These are phyloP conservation scores for Cercospora beticola DNA, from an alignment of 2,329 filamentous ascomycete species.

Conservation along the genomic window DNA sequence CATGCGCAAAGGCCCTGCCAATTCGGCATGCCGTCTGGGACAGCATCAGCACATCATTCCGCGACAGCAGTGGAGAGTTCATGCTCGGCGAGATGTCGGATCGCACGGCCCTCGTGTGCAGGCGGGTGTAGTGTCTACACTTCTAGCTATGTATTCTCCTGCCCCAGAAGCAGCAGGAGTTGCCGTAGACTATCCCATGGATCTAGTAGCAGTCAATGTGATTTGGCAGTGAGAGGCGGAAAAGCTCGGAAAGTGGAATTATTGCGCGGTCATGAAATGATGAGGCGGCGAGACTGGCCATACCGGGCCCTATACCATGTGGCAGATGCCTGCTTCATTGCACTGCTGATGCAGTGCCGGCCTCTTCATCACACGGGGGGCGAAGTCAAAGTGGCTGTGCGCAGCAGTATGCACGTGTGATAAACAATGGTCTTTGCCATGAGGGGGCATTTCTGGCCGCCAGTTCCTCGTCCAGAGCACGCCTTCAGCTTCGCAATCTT, in stretches of 20 bases:
- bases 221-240: not conserved
- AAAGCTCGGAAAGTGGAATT: not conserved
- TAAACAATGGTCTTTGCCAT: not conserved
- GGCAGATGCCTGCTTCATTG: not conserved
- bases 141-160: not conserved
- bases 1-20: conserved; percentile 46
- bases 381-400: not conserved
- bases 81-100: conserved; percentile 19
- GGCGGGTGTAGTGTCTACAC: not conserved
- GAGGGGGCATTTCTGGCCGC: not conserved
- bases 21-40: conserved; percentile 50
- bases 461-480: not conserved
- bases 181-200: not conserved
- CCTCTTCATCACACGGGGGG: not conserved
- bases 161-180: not conserved
- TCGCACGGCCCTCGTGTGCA: not conserved
- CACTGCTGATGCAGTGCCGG: not conserved
- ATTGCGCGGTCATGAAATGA: not conserved
- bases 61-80: conserved; percentile 30
- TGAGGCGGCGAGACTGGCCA: not conserved
- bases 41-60: conserved; percentile 48
- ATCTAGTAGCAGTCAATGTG: not conserved
- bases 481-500: not conserved
- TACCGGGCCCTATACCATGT: not conserved
- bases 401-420: not conserved